Conservation (phyloP, 108 stramenopile species). For the Nitzschia palea region DNA sequence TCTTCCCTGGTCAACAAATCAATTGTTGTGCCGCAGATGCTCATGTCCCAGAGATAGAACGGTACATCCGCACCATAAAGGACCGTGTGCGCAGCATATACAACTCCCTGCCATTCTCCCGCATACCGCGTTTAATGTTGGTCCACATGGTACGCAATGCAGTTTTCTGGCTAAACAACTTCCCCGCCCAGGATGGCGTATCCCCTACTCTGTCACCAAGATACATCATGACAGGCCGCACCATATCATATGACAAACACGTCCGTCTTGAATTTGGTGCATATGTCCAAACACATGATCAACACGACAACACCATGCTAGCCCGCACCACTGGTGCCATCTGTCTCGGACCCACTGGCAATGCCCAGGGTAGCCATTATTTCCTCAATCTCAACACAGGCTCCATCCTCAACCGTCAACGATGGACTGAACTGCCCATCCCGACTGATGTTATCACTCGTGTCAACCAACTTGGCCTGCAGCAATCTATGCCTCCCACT, state of each 20-base stretch:
- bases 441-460: conserved; percentile 29
- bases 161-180: conserved; percentile 35
- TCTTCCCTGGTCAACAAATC: neutral
- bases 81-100: conserved; percentile 28
- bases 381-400: conserved; percentile 33
- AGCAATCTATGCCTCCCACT: neutral
- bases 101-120: conserved; percentile 35
- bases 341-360: conserved; percentile 37
- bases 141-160: conserved; percentile 13
- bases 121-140: conserved; percentile 24
- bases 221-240: conserved; percentile 13
- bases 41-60: conserved; percentile 58
- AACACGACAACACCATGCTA: conserved; percentile 25
- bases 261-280: conserved; percentile 31
- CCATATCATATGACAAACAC: conserved; percentile 17
- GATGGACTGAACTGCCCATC: conserved; percentile 34
- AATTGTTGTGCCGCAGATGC: conserved; percentile 14
- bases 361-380: conserved; percentile 39
- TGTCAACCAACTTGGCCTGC: conserved; percentile 10
- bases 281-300: conserved; percentile 49
- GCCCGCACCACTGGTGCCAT: conserved; percentile 33
- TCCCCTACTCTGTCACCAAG: conserved; percentile 23
- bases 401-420: conserved; percentile 5
- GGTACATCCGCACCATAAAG: conserved; percentile 43
- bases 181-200: conserved; percentile 23